Evolutionary conservation across 805 yeast species (phyloP), one percentile per base, ranked within the genome.

Genomic region (Candida silvicultrix): DNA sequence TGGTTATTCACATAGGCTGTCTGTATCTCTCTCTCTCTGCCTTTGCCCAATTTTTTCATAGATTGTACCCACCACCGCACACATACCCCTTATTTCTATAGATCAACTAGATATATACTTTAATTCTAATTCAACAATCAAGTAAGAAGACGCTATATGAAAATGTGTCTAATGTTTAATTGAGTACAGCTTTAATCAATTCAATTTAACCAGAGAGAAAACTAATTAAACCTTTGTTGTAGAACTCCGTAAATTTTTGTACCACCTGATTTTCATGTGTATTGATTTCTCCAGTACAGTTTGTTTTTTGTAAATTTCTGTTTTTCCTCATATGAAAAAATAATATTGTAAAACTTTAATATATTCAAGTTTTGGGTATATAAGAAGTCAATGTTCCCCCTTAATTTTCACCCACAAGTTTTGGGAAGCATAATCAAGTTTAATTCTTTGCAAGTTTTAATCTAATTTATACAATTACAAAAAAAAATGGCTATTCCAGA

Each of bases 401-500:
- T 28, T 28, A 4, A 28, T 4, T 10, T 23, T 23, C 25, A 28
- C 31, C n/a, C 9, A 28, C 31, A 28, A 28, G 8, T 28, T 23
- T n/a, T n/a, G n/a, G n/a, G 28, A 23, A 7, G 9, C 31, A 7
- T 38, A 16, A 22, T 38, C 40, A n/a, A 38, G 29, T 38, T 22
- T 31, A 6, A 23, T n/a, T n/a, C n/a, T n/a, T n/a, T n/a, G n/a
- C n/a, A n/a, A n/a, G n/a, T n/a, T n/a, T n/a, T n/a, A n/a, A n/a
- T n/a, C n/a, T n/a, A n/a, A n/a, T n/a, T n/a, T n/a, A n/a, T n/a
- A n/a, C n/a, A n/a, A n/a, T n/a, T n/a, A n/a, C n/a, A n/a, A n/a
- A n/a, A n/a, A n/a, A 38, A 56, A 14, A 40, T 48, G 20, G 15
- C 50, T 9, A 64, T 77, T 49, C 81, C 81, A 50, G 53, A 61